Conservation (phyloP, 441 rosid genomes). For the Brassica balearica region DNA sequence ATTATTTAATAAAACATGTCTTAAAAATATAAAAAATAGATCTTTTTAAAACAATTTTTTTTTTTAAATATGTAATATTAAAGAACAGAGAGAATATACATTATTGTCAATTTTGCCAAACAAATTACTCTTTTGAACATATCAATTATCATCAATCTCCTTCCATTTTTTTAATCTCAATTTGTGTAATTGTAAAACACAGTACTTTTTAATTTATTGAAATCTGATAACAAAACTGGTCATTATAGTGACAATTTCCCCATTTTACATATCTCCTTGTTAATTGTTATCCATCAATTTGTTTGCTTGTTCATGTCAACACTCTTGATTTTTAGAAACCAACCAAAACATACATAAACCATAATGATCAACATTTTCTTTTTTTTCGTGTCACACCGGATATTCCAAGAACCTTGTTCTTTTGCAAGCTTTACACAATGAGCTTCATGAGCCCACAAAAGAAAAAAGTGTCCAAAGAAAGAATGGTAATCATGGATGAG, state of each 20-base stretch:
- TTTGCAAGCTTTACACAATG: constrained; percentile 35
- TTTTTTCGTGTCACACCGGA: not conserved
- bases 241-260: not conserved
- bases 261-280: not conserved
- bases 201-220: not conserved
- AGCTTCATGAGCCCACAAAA: constrained; percentile 14
- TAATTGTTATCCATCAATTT: not conserved
- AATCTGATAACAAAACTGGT: not conserved
- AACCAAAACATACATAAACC: constrained; percentile 8
- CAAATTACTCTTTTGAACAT: too few species aligned
- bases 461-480: constrained; percentile 1
- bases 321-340: not conserved
- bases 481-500: constrained; percentile 19
- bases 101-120: too few species aligned
- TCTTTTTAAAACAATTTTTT: too few species aligned
- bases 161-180: not conserved
- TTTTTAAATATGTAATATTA: too few species aligned
- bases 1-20: too few species aligned
- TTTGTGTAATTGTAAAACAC: not conserved
- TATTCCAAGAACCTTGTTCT: not conserved
- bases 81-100: too few species aligned
- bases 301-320: not conserved
- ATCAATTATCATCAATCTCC: not conserved
- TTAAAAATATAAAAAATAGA: too few species aligned
- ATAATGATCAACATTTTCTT: not conserved